Evolutionary conservation across 2,329 filamentous ascomycete genomes (phyloP), one percentile per base, ranked within the genome.

Genomic region (Eutypella sp.): DNA sequence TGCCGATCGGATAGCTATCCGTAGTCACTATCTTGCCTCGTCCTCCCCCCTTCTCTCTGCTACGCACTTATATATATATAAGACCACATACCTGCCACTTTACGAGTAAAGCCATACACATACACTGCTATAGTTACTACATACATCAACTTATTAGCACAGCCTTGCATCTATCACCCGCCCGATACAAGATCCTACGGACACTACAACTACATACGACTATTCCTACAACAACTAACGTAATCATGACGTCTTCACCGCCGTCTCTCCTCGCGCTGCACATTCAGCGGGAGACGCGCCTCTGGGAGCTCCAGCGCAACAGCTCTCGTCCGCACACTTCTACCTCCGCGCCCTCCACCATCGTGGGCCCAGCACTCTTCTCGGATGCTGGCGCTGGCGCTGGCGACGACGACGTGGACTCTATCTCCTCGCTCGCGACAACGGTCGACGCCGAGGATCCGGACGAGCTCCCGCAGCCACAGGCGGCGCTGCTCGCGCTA

Each of bases 361-460:
- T n/a, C n/a, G n/a, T n/a, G n/a, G n/a, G n/a, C n/a, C n/a, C n/a
- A n/a, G n/a, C n/a, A n/a, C n/a, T n/a, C n/a, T n/a, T n/a, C n/a
- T n/a, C n/a, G n/a, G n/a, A n/a, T n/a, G n/a, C n/a, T 16, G 19
- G 25, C 25, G 25, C 7, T 7, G 13, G 25, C 16, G 38, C 40
- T 9, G 47, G 45, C 39, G 42, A 43, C 16, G 49, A 47, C 42
- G 48, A 54, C 43, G 45, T 39, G 22, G 50, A 46, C 37, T 61
- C 58, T 2, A 38, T 54, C 22, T 54, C 57, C n/a, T 57, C 55
- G 7, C 46, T 40, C 29, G 42, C 39, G 18, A 55, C 57, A 8
- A 61, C 60, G 16, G 44, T 54, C 38, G 61, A 58, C 10, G 61
- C 54, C 48, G 53, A 57, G 27, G 54, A 47, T 4, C 54, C 56